phyloP scores from a whole-genome alignment of 495 filamentous ascomycete species.

The Penicillium subrubescens region DNA sequence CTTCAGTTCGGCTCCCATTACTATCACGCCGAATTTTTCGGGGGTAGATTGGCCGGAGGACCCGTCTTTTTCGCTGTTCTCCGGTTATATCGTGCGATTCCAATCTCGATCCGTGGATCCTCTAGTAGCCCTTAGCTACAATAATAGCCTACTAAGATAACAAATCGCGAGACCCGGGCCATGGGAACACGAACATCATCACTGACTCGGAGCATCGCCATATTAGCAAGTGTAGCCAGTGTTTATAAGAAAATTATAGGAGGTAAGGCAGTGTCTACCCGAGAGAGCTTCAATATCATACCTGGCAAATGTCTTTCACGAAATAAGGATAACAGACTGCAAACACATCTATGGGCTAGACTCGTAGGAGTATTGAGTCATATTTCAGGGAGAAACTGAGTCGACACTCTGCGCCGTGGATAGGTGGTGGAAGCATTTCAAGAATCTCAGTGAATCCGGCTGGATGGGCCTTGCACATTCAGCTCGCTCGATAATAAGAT shows the following conservation, averaged over 20 bases:
- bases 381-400: too few relatives aligned
- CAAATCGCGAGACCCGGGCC: too few relatives aligned
- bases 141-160: not conserved
- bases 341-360: too few relatives aligned
- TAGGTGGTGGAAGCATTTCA: too few relatives aligned
- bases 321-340: too few relatives aligned
- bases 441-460: too few relatives aligned
- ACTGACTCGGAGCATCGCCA: not conserved
- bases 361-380: too few relatives aligned
- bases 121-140: not conserved
- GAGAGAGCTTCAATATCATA: not conserved
- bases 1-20: not conserved
- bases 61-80: not conserved
- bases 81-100: not conserved
- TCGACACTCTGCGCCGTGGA: too few relatives aligned
- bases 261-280: not conserved
- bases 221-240: not conserved
- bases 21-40: not conserved
- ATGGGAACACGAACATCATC: not conserved
- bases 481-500: too few relatives aligned
- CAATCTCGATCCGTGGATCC: not conserved
- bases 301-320: not conserved
- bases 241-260: not conserved
- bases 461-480: too few relatives aligned
- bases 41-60: too few relatives aligned